Base-by-base conservation (phyloP, 2,329 filamentous ascomycete species). In the Fusarium sulawesiense region DNA sequence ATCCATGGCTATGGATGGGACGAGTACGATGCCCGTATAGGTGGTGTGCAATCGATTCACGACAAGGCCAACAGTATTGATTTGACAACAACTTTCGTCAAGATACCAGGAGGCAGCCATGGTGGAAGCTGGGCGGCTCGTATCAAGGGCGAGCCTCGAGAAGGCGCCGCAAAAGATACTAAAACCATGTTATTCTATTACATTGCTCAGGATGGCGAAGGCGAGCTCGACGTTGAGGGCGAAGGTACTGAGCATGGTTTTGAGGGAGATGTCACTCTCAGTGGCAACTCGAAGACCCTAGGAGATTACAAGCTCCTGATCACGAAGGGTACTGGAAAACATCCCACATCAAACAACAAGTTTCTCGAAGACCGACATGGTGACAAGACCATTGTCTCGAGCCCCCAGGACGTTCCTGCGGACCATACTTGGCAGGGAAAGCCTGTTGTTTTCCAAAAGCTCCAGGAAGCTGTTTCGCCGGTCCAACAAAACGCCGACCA, bases 1-100 rank as follows among this genome's bases (percentile, higher is more conserved):
- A 97, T 99, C 87, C 92, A 89, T 49, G 95, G 95, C 59, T 99
- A 99, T 79, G 96, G 96, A 67, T 99, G 96, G 96, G 94, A 98
- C 76, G 93, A 97, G 78, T 99, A 97, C 79, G 96, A 99, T 80
- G 91, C 94, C 23, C 88, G 96, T 61, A 91, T 87, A 60, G 96
- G 96, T 67, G 96, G 96, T 59, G 86, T 92, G 23, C 93, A 99
- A 81, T 92, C 92, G 1, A 95, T 99, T 64, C 93, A 97, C 77
- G 96, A 99, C 79, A 90, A 91, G 56, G 91, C 88, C 50, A 99
- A 99, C 81, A 88, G 88, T 60, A 87, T 99, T 71, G 94, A 98
- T 81, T 87, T 99, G 68, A 97, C 92, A 11, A 98, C 95, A 45
- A 92, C 93, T 54, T 98, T 98, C 80, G 89, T 98, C 76, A 99